Evolutionary conservation across 2,329 filamentous ascomycete genomes (phyloP), one percentile per base, ranked within the genome.

Genomic region (Sodiomyces alkalinus): DNA sequence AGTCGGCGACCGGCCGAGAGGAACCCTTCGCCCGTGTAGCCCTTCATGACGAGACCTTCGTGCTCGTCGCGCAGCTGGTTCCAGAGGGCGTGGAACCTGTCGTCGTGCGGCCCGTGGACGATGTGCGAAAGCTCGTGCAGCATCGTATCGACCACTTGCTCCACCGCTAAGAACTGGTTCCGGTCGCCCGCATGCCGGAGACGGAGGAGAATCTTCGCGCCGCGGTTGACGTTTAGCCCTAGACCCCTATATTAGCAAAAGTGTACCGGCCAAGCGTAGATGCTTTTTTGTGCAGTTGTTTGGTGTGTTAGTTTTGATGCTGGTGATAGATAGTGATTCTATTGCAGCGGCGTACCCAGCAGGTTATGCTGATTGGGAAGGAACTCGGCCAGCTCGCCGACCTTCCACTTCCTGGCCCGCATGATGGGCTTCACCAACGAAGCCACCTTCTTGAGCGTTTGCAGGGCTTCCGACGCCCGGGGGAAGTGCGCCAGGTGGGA

Each of bases 391-490:
- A 96, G 64, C 26, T 80, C 70, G 17, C 68, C 64, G 19, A 96
- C 81, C 36, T 62, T 76, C 81, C 85, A 96, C 31, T 65, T 65
- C 23, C 81, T 72, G 26, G 82, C 82, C 38, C 83, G 68, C 86
- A 96, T 96, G 37, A 96, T 81, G 12, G 87, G 87, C 50, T 93
- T 94, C 36, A 94, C 86, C 32, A 92, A 55, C 16, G 85, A 92
- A 3, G 83, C 83, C 22, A 92, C 66, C 51, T 80, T 86, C 43
- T 74, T 79, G 15, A 96, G 64, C 32, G 69, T 71, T 19, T 69
- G 53, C 12, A 70, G 46, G 10, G 66, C 66, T 33, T 70, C 64
- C 11, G 48, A 44, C 13, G 61, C 56, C 3, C 62, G 57, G 2
- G 59, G 54, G 18, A 64, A 55, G 14, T 53, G 45, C 7, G 46